A percentile compares a stretch with the other conserved stretches of the same genome.
Conservation (phyloP, 2,329 filamentous ascomycete genomes). For the Phyllachora maydis region DNA sequence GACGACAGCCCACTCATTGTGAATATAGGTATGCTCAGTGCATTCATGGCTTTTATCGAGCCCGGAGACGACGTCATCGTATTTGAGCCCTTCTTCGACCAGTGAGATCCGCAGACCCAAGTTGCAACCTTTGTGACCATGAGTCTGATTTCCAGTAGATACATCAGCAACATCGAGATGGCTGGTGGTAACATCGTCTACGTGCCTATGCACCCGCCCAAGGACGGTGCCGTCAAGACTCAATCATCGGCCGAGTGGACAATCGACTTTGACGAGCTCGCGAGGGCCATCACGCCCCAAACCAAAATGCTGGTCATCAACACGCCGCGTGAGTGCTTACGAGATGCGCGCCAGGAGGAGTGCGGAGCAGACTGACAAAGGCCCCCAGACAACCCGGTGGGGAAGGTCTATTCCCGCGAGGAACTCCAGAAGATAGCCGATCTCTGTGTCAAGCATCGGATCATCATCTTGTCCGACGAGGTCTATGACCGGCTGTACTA, state of each 20-base stretch:
- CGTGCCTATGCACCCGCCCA: constrained; percentile 81
- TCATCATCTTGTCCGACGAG: constrained; percentile 82
- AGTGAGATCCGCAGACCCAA: constrained; percentile 36
- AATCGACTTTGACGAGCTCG: constrained; percentile 62
- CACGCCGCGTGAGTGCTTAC: constrained; percentile 32
- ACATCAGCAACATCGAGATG: constrained; percentile 95
- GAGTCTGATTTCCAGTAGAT: constrained; percentile 2
- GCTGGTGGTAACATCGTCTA: constrained; percentile 87
- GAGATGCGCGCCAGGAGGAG: not conserved
- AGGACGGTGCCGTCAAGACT: constrained; percentile 56
- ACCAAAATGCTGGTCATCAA: constrained; percentile 96
- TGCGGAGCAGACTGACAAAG: not conserved
- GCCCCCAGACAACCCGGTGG: constrained; percentile 66
- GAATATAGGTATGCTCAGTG: constrained; percentile 61
- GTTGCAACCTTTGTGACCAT: not conserved
- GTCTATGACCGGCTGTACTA: constrained; percentile 95
- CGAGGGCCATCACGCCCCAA: constrained; percentile 53
- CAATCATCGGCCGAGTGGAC: constrained; percentile 78
- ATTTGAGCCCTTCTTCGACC: constrained; percentile 97
- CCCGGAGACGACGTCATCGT: constrained; percentile 90
- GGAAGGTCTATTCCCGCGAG: constrained; percentile 75
- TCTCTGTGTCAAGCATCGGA: constrained; percentile 77
- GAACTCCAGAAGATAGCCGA: constrained; percentile 75
- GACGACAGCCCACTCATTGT: not conserved
- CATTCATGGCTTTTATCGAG: constrained; percentile 96